These are phyloP conservation scores for Talaromyces piceae DNA, from an alignment of 2,329 filamentous ascomycete species.

Conservation along the genomic window DNA sequence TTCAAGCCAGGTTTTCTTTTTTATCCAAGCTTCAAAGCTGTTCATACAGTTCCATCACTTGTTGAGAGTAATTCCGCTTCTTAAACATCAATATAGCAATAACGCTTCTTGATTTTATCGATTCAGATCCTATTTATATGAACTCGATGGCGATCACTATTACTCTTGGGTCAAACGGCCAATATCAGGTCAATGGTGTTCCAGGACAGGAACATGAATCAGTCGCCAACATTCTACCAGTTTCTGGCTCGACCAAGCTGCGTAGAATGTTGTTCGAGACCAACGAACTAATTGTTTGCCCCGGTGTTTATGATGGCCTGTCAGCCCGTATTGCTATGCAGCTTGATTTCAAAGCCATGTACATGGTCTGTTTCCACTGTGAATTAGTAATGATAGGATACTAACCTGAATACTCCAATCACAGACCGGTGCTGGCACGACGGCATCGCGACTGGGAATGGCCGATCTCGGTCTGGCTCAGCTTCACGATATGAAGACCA, in stretches of 20 bases:
- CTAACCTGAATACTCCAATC: background rate
- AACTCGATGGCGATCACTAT: slow-evolving; percentile 7
- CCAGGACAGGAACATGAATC: background rate
- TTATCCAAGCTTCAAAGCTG: background rate
- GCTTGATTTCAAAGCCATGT: slow-evolving; percentile 17
- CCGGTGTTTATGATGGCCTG: slow-evolving; percentile 47
- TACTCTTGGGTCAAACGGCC: slow-evolving; percentile 5
- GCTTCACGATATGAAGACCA: slow-evolving; percentile 49
- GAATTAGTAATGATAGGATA: background rate
- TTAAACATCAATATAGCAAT: background rate
- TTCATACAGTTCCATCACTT: background rate
- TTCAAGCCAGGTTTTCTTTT: background rate
- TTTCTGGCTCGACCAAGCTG: slow-evolving; percentile 8
- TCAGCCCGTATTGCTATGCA: slow-evolving; percentile 29
- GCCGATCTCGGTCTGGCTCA: slow-evolving; percentile 46
- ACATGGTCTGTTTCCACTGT: slow-evolving; percentile 37
- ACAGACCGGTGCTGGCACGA: slow-evolving; percentile 46
- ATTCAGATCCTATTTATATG: background rate
- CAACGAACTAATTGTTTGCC: slow-evolving; percentile 34
- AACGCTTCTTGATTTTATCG: background rate
- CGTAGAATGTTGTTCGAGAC: slow-evolving; percentile 7
- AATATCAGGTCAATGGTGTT: slow-evolving; percentile 6
- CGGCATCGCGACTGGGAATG: slow-evolving; percentile 42
- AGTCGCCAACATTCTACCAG: background rate
- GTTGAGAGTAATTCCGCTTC: too few species aligned